Percentiles rank a stretch among this genome's conserved stretches.
Evolutionary conservation across 192 early-diverging fungal species (phyloP).

Genomic region (Rhizoclosmatium globosum): DNA sequence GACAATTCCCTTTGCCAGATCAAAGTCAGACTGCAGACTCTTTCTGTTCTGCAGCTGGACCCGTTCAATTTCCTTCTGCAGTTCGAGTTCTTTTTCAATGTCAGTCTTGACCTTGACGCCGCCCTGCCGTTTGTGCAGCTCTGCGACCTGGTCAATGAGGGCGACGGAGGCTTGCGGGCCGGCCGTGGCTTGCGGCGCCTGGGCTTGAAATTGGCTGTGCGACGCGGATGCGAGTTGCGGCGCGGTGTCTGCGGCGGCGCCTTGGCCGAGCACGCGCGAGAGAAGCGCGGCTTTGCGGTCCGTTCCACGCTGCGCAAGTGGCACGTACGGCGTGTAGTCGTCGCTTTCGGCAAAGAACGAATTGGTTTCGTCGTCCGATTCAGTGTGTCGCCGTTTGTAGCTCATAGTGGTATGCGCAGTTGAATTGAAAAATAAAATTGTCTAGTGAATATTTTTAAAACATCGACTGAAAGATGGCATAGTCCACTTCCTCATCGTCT

Average conservation of each 20-base stretch:
- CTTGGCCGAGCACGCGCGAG: constrained; percentile 33
- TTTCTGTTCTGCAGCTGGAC: constrained; percentile 79
- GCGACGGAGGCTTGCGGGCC: neutral
- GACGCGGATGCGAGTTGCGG: neutral
- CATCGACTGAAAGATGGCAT: too few relatives aligned
- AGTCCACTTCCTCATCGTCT: too few relatives aligned
- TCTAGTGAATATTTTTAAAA: too few relatives aligned
- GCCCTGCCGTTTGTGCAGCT: neutral
- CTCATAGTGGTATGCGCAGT: too few relatives aligned
- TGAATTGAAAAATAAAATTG: too few relatives aligned
- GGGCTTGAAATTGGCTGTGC: neutral
- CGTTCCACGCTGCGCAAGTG: neutral
- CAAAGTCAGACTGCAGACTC: constrained; percentile 83
- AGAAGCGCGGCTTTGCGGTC: constrained; percentile 38
- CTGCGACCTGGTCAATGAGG: constrained; percentile 6
- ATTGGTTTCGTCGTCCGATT: too few relatives aligned
- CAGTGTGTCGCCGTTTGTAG: too few relatives aligned
- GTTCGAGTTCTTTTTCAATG: constrained; percentile 80
- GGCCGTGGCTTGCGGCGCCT: neutral
- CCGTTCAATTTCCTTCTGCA: constrained; percentile 82
- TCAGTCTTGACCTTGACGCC: constrained; percentile 71
- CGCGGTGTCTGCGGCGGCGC: constrained; percentile 49
- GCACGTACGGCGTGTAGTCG: constrained; percentile 11
- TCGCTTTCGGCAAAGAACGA: neutral
- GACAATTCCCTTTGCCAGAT: constrained; percentile 84